Evolutionary conservation across 768 basidiomycete species (phyloP), one percentile per base, ranked within the genome.

Genomic region (Hemileccinum rubropunctum): DNA sequence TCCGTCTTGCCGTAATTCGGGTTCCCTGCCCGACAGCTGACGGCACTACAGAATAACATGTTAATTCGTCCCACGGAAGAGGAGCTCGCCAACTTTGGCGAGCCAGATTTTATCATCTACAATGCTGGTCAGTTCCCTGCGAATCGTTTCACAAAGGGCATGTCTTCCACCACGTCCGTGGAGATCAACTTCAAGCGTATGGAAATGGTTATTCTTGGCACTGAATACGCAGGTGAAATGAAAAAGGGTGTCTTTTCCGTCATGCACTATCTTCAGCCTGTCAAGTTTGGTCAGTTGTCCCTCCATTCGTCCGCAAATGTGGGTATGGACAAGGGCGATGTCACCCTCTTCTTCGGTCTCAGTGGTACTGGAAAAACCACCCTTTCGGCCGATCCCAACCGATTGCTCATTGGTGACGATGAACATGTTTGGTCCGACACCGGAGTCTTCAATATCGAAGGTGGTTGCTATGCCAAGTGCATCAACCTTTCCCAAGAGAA

Each of bases 181-280:
- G 95, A 98, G 75, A 92, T 99, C 78, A 99, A 99, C 82, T 98
- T 99, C 75, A 97, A 97, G 79, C 91, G 97, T 35, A 97, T 94
- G 93, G 97, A 99, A 73, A 99, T 99, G 97, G 95, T 99, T 63
- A 98, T 99, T 65, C 91, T 99, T 60, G 95, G 91, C 48, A 95
- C 93, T 23, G 94, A 98, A 68, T 98, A 98, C 65, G 94, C 94
- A 27, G 94, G 94, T 44, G 94, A 99, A 77, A 99, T 99, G 97
- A 99, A 99, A 78, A 99, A 99, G 83, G 97, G 97, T 65, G 91
- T 99, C 69, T 99, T 99, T 78, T 92, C 89, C 38, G 94, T 99
- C 60, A 99, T 99, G 95, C 95, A 99, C 74, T 99, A 98, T 71
- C 81, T 99, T 53, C 93, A 95, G 77, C 97, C 97, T 6, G 87